These are phyloP conservation scores for Chlorella vulgaris DNA, from an alignment of 139 green algal species.

Conservation along the genomic window DNA sequence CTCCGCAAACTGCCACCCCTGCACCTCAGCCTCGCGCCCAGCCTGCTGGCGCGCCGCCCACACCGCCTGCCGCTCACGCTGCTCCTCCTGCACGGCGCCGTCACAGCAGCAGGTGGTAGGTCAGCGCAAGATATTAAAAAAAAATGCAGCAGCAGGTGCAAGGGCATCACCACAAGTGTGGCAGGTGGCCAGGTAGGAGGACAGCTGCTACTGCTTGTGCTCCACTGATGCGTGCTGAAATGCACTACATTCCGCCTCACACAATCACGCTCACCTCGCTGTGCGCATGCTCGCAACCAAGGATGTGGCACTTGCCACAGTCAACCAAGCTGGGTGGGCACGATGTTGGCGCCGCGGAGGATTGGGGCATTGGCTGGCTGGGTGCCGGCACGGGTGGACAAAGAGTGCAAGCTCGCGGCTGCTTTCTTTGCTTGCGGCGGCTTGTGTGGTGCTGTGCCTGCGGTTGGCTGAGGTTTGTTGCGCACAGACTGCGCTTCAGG, in stretches of 20 bases:
- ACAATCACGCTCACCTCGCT: not conserved
- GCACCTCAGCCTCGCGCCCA: too few relatives aligned
- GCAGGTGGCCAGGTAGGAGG: not conserved
- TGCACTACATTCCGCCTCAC: not conserved
- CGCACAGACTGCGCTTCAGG: too few relatives aligned
- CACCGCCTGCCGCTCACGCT: not conserved
- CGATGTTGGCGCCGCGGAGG: not conserved
- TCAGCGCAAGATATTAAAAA: not conserved
- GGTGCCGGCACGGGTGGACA: too few relatives aligned
- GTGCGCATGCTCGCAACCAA: not conserved
- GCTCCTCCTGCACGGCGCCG: slow-evolving; percentile 19
- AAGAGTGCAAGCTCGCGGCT: too few relatives aligned
- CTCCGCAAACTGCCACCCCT: too few relatives aligned
- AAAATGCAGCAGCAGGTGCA: not conserved
- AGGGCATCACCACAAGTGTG: not conserved
- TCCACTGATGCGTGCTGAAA: not conserved
- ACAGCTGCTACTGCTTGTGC: not conserved
- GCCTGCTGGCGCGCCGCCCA: not conserved
- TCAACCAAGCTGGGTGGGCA: slow-evolving; percentile 1
- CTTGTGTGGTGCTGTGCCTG: too few relatives aligned
- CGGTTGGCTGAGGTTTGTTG: too few relatives aligned
- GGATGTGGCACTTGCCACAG: not conserved
- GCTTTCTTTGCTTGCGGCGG: too few relatives aligned
- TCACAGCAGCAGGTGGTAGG: too few relatives aligned
- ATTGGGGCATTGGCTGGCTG: too few relatives aligned